Percentiles rank a stretch among this genome's conserved stretches.
These are phyloP conservation scores for Podaxis carcinomalis DNA, from an alignment of 768 basidiomycete genomes.

Conservation along the genomic window DNA sequence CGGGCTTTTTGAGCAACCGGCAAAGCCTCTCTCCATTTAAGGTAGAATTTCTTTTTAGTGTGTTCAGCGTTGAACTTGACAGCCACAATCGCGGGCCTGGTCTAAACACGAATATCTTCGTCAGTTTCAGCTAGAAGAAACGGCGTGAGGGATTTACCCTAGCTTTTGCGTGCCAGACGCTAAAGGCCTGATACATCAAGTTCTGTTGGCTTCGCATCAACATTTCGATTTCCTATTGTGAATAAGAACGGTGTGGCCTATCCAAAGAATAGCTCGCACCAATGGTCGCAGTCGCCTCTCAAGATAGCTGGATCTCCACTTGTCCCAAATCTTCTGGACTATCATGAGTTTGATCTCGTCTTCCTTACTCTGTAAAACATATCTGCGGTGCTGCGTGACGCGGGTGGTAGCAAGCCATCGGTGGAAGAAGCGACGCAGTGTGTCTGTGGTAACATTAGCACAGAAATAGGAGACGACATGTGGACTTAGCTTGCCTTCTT, in stretches of 20 bases:
- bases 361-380: slow-evolving; percentile 56
- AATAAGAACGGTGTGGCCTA: background rate
- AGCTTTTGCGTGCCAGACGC: slow-evolving; percentile 72
- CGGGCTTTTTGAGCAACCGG: slow-evolving; percentile 65
- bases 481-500: slow-evolving; percentile 52
- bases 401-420: slow-evolving; percentile 66
- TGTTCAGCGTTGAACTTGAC: slow-evolving; percentile 59
- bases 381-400: slow-evolving; percentile 55
- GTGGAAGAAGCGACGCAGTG: slow-evolving; percentile 60
- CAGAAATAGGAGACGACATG: background rate
- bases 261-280: slow-evolving; percentile 29
- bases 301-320: slow-evolving; percentile 71
- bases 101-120: slow-evolving; percentile 32
- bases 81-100: slow-evolving; percentile 61
- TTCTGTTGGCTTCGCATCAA: slow-evolving; percentile 55
- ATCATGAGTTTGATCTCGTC: slow-evolving; percentile 51
- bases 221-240: slow-evolving; percentile 53
- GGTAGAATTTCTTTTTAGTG: slow-evolving; percentile 58
- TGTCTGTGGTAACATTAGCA: slow-evolving; percentile 40
- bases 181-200: slow-evolving; percentile 62
- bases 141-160: slow-evolving; percentile 36
- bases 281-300: slow-evolving; percentile 62
- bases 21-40: slow-evolving; percentile 64
- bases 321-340: slow-evolving; percentile 65
- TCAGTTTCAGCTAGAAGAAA: slow-evolving; percentile 4